Evolutionary conservation across 768 basidiomycete species (phyloP), one percentile per base, ranked within the genome.

Genomic region (Suillus bovinus): DNA sequence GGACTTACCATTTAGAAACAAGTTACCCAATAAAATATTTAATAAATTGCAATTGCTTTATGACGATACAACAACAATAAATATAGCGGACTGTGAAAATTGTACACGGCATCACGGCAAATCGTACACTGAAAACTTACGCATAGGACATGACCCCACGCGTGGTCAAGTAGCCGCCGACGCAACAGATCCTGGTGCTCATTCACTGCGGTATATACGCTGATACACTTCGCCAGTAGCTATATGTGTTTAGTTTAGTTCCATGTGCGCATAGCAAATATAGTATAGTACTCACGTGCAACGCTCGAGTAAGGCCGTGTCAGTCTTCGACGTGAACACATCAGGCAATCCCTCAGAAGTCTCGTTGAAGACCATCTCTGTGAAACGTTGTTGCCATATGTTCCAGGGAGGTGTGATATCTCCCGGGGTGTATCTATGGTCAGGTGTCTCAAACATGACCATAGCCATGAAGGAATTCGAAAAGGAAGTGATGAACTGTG

Each of bases 321-420:
- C 67, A 6, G 81, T 79, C 53, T 34, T 63, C 11, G 73, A 61
- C 14, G 67, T 27, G 38, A 72, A 49, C 1, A 83, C 71, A 39
- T 74, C 66, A 3, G 80, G 71, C 24, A 50, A 59, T 14, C 68
- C 70, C 22, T 62, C 61, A 20, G 60, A 59, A 5, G 65, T 69
- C 61, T 68, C 60, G 62, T 82, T 84, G 66, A 83, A 85, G 6
- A 83, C 58, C 79, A 85, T 82, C 68, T 84, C 82, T 3, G 66
- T 67, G 0, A 62, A 63, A 3, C 63, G 65, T 1, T 62, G 68
- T 2, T 22, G n/a, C 61, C 59, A 70, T n/a, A 7, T 24, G 8
- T 49, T 58, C 73, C 71, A 72, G 2, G 38, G 11, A 7, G 70
- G 71, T 6, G 68, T 68, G 39, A 66, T 63, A 17, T 67, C 70